Percentiles rank a stretch among this genome's conserved stretches.
Evolutionary conservation across 257 asterid genomes (phyloP).

Genomic region (Paraleonurus japonicus): DNA sequence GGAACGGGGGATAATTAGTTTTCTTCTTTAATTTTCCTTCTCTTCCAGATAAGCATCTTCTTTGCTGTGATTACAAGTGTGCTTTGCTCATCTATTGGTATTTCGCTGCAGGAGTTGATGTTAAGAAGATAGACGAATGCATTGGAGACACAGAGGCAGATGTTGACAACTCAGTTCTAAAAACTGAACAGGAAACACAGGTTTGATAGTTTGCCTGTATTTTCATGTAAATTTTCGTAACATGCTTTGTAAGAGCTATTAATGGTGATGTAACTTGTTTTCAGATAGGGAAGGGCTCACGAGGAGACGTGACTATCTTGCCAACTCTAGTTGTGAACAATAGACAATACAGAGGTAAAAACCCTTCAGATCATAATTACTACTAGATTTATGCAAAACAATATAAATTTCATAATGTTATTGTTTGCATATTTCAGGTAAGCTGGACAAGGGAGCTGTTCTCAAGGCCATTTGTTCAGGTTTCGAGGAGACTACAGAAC

Average conservation of each 20-base stretch:
- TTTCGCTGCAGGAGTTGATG: slow-evolving; percentile 50
- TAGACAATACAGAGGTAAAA: slow-evolving; percentile 51
- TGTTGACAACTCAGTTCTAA: slow-evolving; percentile 62
- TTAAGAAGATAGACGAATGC: slow-evolving; percentile 64
- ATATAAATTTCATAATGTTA: background rate
- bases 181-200: slow-evolving; percentile 52
- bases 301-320: slow-evolving; percentile 65
- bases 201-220: slow-evolving; percentile 12
- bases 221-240: background rate
- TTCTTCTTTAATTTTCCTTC: background rate
- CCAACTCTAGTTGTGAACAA: slow-evolving; percentile 55
- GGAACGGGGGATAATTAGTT: too few species aligned
- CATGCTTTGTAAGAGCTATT: background rate
- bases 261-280: slow-evolving; percentile 7
- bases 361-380: background rate
- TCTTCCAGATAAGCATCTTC: background rate
- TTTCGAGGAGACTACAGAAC: slow-evolving; percentile 52
- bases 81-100: background rate
- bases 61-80: background rate
- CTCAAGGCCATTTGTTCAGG: slow-evolving; percentile 54
- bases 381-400: background rate
- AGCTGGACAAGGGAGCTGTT: slow-evolving; percentile 57
- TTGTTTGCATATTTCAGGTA: slow-evolving; percentile 32
- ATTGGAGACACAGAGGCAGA: slow-evolving; percentile 79
- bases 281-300: slow-evolving; percentile 52